Evolutionary conservation across 2,329 filamentous ascomycete species (phyloP).

Genomic region (Microsporum canis): DNA sequence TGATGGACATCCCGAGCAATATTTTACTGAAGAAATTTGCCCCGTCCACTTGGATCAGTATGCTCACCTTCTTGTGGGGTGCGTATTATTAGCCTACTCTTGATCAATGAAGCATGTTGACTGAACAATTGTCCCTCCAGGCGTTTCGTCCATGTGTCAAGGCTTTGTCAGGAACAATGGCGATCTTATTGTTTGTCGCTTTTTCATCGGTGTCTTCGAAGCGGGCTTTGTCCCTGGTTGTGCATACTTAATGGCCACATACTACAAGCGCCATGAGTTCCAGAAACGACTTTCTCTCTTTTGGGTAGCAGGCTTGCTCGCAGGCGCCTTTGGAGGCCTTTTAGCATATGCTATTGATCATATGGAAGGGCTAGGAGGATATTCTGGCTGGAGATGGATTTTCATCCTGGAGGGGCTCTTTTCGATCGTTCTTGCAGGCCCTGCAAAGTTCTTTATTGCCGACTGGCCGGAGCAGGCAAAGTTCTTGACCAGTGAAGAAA

Average conservation of each 20-base stretch:
- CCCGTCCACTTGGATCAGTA: not conserved
- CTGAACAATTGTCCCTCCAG: conserved; percentile 24
- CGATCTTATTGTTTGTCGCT: conserved; percentile 38
- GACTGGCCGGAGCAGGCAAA: conserved; percentile 26
- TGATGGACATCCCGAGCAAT: conserved; percentile 22
- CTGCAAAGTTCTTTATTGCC: conserved; percentile 22
- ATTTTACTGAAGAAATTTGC: conserved; percentile 19
- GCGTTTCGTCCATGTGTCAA: conserved; percentile 17
- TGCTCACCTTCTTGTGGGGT: not conserved
- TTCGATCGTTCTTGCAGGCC: conserved; percentile 20
- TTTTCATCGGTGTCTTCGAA: conserved; percentile 44
- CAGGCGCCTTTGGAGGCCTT: conserved; percentile 51
- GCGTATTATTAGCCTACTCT: not conserved
- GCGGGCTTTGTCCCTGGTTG: conserved; percentile 45
- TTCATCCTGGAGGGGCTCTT: conserved; percentile 29
- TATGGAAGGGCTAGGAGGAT: conserved; percentile 22
- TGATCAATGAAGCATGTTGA: conserved; percentile 38
- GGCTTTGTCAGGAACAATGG: conserved; percentile 32
- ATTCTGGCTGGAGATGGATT: conserved; percentile 25
- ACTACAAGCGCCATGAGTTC: conserved; percentile 50
- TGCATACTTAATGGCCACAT: conserved; percentile 50
- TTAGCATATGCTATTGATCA: conserved; percentile 37
- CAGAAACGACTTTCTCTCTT: conserved; percentile 50
- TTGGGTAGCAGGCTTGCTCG: conserved; percentile 47
- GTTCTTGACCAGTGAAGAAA: conserved; percentile 23